Base-by-base conservation (phyloP, 2,329 filamentous ascomycete genomes). In the Botrytis pseudocinerea region DNA sequence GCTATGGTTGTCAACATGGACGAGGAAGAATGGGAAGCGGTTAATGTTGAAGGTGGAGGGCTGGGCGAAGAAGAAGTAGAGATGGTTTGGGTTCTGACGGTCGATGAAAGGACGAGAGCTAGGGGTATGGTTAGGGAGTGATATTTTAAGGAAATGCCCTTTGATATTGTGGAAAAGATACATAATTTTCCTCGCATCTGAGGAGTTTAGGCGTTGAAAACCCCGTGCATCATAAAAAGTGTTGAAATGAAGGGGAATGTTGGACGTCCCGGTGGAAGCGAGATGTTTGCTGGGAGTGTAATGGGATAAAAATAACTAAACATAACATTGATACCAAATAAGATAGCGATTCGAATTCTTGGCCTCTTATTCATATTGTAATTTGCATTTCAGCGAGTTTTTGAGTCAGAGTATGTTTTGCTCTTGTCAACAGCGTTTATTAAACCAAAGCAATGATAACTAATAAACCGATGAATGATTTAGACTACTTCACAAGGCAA, bases 1-100 rank as follows among this genome's bases (percentile, higher is more conserved):
- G 89, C 92, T 73, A 89, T 97, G 85, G 89, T 97, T 25, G 90
- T 95, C 80, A 95, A 95, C 78, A 97, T 98, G 94, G 95, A 98
- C 81, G 93, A 96, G 48, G 95, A 98, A 73, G 95, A 98, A 82
- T 97, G 94, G 93, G 93, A 95, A 65, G 94, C 96, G 82, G 82
- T 95, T 59, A 82, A 85, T 46, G 86, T 62, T 42, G 71, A 73
- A n/a, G 63, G 46, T 16, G 40, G 35, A 51, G 83, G 82, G 48
- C 28, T 44, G 38, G 81, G 83, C 82, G 74, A 81, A 72, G 86
- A 88, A 22, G 88, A 90, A 20, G 90, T 88, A 68, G 92, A 88
- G 18, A 89, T 96, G 79, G 86, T 87, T 69, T 94, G 92, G 92
- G 87, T 91, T 63, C 78, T 95, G 75, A 91, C 87, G 73, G 86